phyloP scores from a whole-genome alignment of 176 grass and related monocot genomes.

The Rhipidocladum racemiflorum region DNA sequence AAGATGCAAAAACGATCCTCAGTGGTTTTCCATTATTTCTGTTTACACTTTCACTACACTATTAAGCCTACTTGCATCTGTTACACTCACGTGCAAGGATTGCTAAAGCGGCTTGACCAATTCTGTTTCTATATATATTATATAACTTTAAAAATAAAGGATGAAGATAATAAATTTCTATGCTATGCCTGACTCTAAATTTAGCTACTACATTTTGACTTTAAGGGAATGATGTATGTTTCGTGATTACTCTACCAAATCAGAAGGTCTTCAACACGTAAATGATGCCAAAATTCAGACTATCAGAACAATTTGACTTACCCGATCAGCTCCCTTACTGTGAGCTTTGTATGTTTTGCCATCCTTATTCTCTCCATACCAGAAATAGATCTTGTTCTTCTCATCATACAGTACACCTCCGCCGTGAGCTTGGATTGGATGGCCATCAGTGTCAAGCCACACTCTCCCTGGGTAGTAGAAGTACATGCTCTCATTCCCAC shows the following conservation, averaged over 20 bases:
- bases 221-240: neutral
- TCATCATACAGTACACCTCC: conserved; percentile 86
- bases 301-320: conserved; percentile 36
- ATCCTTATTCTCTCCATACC: conserved; percentile 98
- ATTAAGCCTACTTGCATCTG: neutral
- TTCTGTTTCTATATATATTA: neutral
- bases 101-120: neutral
- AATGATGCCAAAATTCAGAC: neutral
- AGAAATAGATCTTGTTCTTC: conserved; percentile 59
- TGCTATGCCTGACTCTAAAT: neutral
- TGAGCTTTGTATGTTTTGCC: conserved; percentile 82
- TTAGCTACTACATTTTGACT: conserved; percentile 18
- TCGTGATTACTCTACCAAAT: neutral
- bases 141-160: neutral
- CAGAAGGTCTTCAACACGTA: neutral
- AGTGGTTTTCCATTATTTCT: conserved; percentile 5
- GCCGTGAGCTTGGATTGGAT: conserved; percentile 91
- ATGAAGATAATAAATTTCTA: neutral
- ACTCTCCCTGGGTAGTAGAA: conserved; percentile 67
- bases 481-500: conserved; percentile 53
- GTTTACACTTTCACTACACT: neutral
- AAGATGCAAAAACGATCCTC: neutral
- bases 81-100: neutral
- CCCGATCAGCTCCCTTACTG: conserved; percentile 72
- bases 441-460: conserved; percentile 93